A percentile compares a stretch with the other conserved stretches of the same genome.
phyloP scores from a whole-genome alignment of 345 rosid species.

The Heritiera littoralis region DNA sequence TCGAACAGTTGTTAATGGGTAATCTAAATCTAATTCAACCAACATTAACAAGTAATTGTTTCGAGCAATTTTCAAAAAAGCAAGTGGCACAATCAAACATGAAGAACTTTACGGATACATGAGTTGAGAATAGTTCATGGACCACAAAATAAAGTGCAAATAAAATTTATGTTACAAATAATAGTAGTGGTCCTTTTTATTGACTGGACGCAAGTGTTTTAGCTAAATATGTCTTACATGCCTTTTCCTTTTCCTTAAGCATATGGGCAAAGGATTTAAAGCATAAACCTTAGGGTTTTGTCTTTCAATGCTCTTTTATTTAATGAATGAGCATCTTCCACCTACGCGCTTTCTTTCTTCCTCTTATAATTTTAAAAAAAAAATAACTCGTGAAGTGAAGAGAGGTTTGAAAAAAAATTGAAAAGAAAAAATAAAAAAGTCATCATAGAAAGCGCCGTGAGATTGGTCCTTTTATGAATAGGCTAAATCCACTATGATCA shows the following conservation, averaged over 20 bases:
- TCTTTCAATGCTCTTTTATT: background rate
- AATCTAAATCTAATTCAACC: background rate
- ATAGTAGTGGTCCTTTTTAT: constrained; percentile 35
- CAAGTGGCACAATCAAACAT: constrained; percentile 1
- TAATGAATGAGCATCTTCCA: constrained; percentile 12
- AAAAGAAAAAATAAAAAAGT: too few relatives aligned
- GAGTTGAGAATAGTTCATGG: constrained; percentile 32
- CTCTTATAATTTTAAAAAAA: background rate
- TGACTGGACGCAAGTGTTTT: constrained; percentile 8
- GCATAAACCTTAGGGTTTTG: background rate
- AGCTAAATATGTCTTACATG: constrained; percentile 9
- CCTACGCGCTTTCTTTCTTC: background rate
- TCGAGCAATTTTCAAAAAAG: background rate
- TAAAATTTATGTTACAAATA: constrained; percentile 34
- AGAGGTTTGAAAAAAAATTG: background rate
- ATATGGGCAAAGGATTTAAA: constrained; percentile 18
- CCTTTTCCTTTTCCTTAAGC: background rate
- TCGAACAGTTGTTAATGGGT: background rate
- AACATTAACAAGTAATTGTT: background rate
- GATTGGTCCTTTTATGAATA: background rate
- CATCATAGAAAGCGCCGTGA: background rate
- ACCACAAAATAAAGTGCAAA: constrained; percentile 37
- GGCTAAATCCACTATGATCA: too few relatives aligned
- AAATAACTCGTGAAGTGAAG: background rate
- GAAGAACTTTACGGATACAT: constrained; percentile 17